Conservation (phyloP, 2,329 filamentous ascomycete genomes). For the Fusarium buharicum region DNA sequence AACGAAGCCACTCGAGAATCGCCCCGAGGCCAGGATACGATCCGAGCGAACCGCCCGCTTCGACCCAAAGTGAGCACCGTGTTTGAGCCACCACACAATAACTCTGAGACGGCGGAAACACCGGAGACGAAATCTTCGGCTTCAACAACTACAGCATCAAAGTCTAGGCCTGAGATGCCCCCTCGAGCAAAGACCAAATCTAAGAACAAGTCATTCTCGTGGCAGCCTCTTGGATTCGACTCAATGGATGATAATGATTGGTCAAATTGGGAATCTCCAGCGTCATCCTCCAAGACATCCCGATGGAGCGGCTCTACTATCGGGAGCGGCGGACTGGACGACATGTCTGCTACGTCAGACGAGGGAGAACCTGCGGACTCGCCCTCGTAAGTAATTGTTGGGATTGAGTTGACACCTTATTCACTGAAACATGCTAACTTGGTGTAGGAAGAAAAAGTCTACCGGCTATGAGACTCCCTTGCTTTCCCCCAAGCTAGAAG, state of each 20-base stretch:
- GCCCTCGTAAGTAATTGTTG: conserved; percentile 58
- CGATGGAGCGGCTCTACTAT: conserved; percentile 73
- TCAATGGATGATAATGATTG: conserved; percentile 70
- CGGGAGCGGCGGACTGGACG: conserved; percentile 53
- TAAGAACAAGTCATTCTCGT: conserved; percentile 67
- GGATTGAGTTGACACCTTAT: neutral
- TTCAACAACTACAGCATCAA: conserved; percentile 48
- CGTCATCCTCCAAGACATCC: conserved; percentile 61
- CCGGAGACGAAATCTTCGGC: conserved; percentile 31
- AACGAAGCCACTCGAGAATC: conserved; percentile 35
- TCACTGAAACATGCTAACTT: conserved; percentile 18
- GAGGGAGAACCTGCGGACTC: conserved; percentile 58
- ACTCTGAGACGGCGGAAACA: conserved; percentile 20
- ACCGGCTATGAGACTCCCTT: conserved; percentile 47
- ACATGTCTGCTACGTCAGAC: conserved; percentile 60
- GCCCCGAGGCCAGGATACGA: conserved; percentile 57
- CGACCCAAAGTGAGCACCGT: conserved; percentile 57
- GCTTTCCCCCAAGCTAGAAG: conserved; percentile 60
- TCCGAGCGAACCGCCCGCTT: conserved; percentile 55
- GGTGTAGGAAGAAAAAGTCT: conserved; percentile 49
- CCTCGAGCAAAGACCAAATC: conserved; percentile 52
- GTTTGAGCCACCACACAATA: conserved; percentile 51
- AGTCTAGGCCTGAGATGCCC: conserved; percentile 45
- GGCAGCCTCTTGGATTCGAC: conserved; percentile 68
- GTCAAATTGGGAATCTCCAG: conserved; percentile 71